A percentile compares a stretch with the other conserved stretches of the same genome.
These are phyloP conservation scores for Terfezia boudieri DNA, from an alignment of 495 filamentous ascomycete species.

Conservation along the genomic window DNA sequence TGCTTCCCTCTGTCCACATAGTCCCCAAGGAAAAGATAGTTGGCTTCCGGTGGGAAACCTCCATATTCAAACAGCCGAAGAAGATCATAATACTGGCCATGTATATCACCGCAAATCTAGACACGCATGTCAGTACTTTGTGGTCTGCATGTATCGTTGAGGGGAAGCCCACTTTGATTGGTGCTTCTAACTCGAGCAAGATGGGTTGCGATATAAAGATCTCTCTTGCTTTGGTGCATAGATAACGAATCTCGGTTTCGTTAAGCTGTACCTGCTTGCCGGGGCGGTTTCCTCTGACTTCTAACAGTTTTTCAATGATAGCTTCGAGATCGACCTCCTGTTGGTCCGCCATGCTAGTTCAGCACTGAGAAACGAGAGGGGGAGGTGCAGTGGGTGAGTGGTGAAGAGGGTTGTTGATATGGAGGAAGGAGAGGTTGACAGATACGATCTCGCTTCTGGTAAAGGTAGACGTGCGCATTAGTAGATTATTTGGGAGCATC, in stretches of 20 bases:
- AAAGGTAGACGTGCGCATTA: too few species aligned
- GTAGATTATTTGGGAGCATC: too few species aligned
- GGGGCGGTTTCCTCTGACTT: constrained; percentile 92
- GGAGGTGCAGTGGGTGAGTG: too few species aligned
- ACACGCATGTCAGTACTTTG: constrained; percentile 9
- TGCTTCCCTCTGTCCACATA: constrained; percentile 99
- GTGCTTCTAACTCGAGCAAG: constrained; percentile 86
- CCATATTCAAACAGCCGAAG: constrained; percentile 96
- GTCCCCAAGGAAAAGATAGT: constrained; percentile 97
- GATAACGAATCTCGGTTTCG: constrained; percentile 88
- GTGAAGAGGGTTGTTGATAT: too few species aligned
- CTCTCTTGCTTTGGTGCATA: constrained; percentile 96
- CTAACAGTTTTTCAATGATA: constrained; percentile 92
- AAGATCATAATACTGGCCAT: constrained; percentile 97
- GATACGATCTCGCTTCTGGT: too few species aligned
- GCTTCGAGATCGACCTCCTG: constrained; percentile 96
- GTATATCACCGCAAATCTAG: constrained; percentile 97
- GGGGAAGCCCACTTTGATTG: constrained; percentile 64
- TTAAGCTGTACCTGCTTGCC: constrained; percentile 96
- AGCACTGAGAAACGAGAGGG: background rate
- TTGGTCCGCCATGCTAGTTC: constrained; percentile 62
- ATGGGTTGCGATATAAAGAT: constrained; percentile 99
- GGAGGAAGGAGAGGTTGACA: too few species aligned
- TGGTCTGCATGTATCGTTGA: background rate
- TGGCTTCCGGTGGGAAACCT: constrained; percentile 94